A percentile compares a stretch with the other conserved stretches of the same genome.
Evolutionary conservation across 2,329 filamentous ascomycete genomes (phyloP).

Genomic region (Neurospora crassa): DNA sequence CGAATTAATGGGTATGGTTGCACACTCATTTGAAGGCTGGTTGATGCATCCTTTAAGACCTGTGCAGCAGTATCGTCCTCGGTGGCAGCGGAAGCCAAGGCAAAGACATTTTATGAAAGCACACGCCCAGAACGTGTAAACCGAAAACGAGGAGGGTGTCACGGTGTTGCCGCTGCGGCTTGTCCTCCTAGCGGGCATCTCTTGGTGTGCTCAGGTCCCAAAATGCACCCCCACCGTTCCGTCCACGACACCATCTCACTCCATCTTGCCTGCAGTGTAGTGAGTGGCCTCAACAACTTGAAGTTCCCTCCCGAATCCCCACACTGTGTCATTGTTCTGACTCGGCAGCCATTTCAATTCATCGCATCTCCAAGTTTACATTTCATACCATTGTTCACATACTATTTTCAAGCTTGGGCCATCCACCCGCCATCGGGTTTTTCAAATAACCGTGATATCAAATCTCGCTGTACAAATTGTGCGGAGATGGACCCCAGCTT

Average conservation of each 20-base stretch:
- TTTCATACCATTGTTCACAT: too few species aligned
- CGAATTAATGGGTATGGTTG: not conserved
- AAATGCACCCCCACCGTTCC: not conserved
- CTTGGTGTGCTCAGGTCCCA: not conserved
- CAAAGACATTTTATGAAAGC: not conserved
- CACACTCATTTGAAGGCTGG: not conserved
- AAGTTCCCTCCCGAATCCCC: not conserved
- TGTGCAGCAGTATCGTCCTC: too few species aligned
- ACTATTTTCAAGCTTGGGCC: not conserved
- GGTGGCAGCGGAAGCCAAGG: not conserved
- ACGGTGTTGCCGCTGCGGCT: not conserved
- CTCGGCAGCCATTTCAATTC: not conserved
- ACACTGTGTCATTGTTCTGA: not conserved
- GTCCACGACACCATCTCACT: not conserved
- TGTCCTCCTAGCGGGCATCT: not conserved
- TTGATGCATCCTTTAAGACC: not conserved
- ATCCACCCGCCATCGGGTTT: not conserved
- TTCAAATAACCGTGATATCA: not conserved
- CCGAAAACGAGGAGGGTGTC: not conserved
- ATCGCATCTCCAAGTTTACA: not conserved
- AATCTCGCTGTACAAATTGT: not conserved
- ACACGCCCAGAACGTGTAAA: not conserved
- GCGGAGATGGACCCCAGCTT: not conserved
- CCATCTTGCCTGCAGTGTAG: not conserved
- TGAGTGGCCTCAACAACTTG: not conserved